Conservation (phyloP, 345 rosid genomes). For the Melaleuca quinquenervia region DNA sequence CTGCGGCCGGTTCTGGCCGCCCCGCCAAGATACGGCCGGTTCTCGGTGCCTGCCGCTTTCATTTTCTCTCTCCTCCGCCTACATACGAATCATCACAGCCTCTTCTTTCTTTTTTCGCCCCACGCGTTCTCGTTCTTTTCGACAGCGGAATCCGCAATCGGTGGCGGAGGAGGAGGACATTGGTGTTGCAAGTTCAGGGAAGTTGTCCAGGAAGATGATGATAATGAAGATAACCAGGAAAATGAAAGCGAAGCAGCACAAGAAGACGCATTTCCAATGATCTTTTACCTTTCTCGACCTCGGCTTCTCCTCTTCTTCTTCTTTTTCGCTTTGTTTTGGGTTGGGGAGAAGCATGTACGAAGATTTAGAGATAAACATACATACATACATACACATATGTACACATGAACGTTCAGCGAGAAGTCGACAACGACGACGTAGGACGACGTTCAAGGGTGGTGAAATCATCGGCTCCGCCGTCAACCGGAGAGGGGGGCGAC, state of each 20-base stretch:
- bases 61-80: background rate
- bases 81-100: background rate
- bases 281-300: background rate
- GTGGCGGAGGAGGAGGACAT: background rate
- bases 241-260: background rate
- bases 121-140: background rate
- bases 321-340: background rate
- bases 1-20: slow-evolving; percentile 3
- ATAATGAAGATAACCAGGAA: background rate
- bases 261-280: background rate
- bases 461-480: background rate
- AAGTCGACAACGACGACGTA: background rate
- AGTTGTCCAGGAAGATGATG: background rate
- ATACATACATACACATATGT: background rate
- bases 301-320: background rate
- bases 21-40: slow-evolving; percentile 6
- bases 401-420: background rate
- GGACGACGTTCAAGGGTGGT: background rate
- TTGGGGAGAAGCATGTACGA: too few species aligned
- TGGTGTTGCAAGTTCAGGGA: background rate
- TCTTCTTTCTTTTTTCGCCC: background rate
- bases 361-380: background rate
- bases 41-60: background rate
- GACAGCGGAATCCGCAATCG: background rate
- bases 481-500: background rate